Evolutionary conservation across 176 grass and related monocot genomes (phyloP), one percentile per base, ranked within the genome.

Genomic region (Musa schizocarpa): DNA sequence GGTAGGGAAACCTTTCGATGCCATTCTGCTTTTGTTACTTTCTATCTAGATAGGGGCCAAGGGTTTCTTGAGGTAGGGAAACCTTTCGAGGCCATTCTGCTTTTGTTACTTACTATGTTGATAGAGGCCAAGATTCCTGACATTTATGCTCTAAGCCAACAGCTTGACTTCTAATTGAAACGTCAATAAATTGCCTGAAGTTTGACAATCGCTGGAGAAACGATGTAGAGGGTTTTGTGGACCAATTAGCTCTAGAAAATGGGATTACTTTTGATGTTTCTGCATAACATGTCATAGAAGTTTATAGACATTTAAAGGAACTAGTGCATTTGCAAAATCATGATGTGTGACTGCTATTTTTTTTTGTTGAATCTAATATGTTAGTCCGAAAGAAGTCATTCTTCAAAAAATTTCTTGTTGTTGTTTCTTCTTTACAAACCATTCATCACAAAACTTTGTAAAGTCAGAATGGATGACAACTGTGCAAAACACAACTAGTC

Each of bases 1-100:
- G 95, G 95, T 98, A 79, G 2, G 65, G 63, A 81, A 1, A 0
- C 1, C n/a, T 49, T 75, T 76, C 9, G 51, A 74, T 9, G 19
- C 74, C 26, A 63, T 76, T 63, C 43, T 34, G 14, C 71, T 29
- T 51, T 29, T 59, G 25, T 13, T 34, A 6, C 34, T 43, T 43
- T 6, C 34, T 43, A 43, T 43, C 4, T 43, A 6, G 3, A 29
- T 43, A 43, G 34, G 4, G 34, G 34, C 34, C 34, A 43, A 43
- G 3, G 4, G 11, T 21, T 11, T 11, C 63, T 65, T 65, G 63
- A 6, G 4, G 4, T 43, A 43, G 34, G 34, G 34, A 43, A 43
- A 43, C 3, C 34, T 43, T 43, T 43, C 34, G 34, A 43, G 34
- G 34, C 23, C 2, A 25, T 22, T 22, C 22, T 65, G 4, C 23